phyloP scores from a whole-genome alignment of 257 asterid genomes.

The Osmanthus fragrans region DNA sequence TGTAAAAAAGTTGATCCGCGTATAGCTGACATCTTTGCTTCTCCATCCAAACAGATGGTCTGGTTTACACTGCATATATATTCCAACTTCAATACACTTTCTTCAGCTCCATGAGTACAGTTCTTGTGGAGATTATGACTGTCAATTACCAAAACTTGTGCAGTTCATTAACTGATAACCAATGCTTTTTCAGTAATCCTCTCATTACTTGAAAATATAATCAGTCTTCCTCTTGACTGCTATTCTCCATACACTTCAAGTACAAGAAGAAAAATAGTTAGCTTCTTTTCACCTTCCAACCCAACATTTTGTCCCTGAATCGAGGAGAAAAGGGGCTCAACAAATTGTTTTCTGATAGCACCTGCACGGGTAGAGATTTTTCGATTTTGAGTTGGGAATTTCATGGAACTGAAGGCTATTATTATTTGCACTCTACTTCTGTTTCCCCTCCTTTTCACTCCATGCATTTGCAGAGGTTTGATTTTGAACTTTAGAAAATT shows the following conservation, averaged over 20 bases:
- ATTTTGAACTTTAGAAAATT: background rate
- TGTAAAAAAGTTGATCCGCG: too few species aligned
- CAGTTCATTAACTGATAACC: constrained; percentile 3
- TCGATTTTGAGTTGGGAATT: background rate
- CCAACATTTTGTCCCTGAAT: too few species aligned
- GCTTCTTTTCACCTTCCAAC: too few species aligned
- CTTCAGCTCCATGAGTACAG: constrained; percentile 18
- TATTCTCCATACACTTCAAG: background rate
- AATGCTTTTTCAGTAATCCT: constrained; percentile 13
- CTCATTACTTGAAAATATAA: background rate
- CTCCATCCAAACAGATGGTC: background rate
- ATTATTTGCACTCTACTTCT: constrained; percentile 22
- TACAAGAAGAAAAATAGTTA: background rate
- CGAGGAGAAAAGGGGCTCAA: too few species aligned
- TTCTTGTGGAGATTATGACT: constrained; percentile 19
- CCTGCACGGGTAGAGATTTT: background rate
- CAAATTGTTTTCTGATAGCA: background rate
- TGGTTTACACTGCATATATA: constrained; percentile 16
- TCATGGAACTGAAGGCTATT: constrained; percentile 35
- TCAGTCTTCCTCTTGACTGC: background rate
- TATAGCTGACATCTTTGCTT: background rate
- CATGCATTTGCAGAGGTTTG: constrained; percentile 36
- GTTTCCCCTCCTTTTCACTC: constrained; percentile 27
- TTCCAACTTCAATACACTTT: constrained; percentile 17
- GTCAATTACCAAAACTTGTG: constrained; percentile 16